Conservation (phyloP, 2,329 filamentous ascomycete genomes). For the Fusarium tjaetaba region DNA sequence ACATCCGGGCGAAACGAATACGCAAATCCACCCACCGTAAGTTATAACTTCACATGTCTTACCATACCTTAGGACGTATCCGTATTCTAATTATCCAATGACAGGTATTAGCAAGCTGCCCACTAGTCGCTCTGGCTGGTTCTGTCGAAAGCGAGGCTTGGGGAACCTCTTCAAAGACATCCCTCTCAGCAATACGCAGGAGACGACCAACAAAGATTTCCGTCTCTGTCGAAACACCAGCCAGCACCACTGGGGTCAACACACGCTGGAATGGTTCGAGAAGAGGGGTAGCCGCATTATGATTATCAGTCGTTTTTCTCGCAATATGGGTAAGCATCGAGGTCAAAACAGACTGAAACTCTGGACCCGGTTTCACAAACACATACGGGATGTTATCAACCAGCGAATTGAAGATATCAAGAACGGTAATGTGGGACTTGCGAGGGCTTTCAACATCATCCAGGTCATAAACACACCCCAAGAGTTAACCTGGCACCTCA, state of each 20-base stretch:
- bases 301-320: background rate
- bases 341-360: background rate
- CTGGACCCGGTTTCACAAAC: background rate
- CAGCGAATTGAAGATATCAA: constrained; percentile 1
- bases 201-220: background rate
- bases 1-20: background rate
- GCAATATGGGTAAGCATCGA: background rate
- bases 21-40: background rate
- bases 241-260: background rate
- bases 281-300: background rate
- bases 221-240: constrained; percentile 2
- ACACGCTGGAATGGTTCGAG: constrained; percentile 10
- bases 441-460: background rate
- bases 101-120: background rate
- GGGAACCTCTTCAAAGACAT: background rate
- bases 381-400: constrained; percentile 1
- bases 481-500: constrained; percentile 1
- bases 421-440: background rate
- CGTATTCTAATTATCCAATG: background rate
- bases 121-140: background rate
- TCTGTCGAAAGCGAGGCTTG: background rate
- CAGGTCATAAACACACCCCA: background rate
- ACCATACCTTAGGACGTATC: background rate
- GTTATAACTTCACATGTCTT: background rate
- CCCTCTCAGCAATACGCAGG: background rate